Conservation (phyloP, 495 filamentous ascomycete species). For the Mycothermus thermophilus region DNA sequence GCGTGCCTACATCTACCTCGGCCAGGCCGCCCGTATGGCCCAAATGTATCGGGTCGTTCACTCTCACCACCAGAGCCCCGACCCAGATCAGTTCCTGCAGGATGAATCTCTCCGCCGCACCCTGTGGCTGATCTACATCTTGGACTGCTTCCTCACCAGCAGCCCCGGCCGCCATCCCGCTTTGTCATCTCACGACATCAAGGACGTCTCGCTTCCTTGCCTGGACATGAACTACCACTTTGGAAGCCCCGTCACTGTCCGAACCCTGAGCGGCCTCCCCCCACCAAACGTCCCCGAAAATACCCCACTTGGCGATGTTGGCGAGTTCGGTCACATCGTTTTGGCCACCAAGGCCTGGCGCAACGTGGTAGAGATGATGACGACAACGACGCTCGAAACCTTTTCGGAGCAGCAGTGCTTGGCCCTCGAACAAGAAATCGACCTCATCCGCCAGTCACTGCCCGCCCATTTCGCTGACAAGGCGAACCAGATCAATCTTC, state of each 20-base stretch:
- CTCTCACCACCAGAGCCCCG: constrained; percentile 26
- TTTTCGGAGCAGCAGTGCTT: constrained; percentile 33
- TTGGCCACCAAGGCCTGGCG: constrained; percentile 39
- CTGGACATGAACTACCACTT: constrained; percentile 38
- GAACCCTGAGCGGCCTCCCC: constrained; percentile 26
- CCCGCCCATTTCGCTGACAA: constrained; percentile 38
- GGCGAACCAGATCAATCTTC: constrained; percentile 35
- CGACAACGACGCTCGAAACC: constrained; percentile 28
- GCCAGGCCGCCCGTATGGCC: constrained; percentile 37
- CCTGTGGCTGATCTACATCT: constrained; percentile 38
- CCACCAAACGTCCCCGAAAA: constrained; percentile 23
- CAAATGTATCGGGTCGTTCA: constrained; percentile 40
- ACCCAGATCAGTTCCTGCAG: constrained; percentile 36
- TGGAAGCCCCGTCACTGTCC: constrained; percentile 33
- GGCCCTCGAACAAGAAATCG: constrained; percentile 31
- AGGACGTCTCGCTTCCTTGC: constrained; percentile 35
- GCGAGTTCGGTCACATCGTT: constrained; percentile 39
- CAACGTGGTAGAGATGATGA: constrained; percentile 39
- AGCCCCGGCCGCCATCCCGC: constrained; percentile 38
- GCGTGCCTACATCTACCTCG: constrained; percentile 38
- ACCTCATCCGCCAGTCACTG: constrained; percentile 28
- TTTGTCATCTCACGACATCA: constrained; percentile 30
- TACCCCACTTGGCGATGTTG: constrained; percentile 26
- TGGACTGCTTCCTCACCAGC: constrained; percentile 41
- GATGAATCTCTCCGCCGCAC: constrained; percentile 39